Evolutionary conservation across 1,284 basidiomycete species (phyloP).

Genomic region (Tilletia indica): DNA sequence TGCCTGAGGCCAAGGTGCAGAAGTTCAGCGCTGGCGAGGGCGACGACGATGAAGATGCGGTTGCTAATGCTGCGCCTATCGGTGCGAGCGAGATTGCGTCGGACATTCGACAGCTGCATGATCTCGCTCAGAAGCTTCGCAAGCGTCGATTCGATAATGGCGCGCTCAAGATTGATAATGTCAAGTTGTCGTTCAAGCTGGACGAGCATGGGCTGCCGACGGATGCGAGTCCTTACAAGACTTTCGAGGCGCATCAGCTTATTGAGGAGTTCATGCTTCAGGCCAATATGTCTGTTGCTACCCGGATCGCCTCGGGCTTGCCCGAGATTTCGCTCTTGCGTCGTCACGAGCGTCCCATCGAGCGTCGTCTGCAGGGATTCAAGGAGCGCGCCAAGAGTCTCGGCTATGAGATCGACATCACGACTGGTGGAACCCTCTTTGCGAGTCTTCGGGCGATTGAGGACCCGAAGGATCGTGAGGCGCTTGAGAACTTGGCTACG

Average conservation of each 20-base stretch:
- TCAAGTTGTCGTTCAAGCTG: slow-evolving; percentile 66
- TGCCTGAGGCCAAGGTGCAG: slow-evolving; percentile 25
- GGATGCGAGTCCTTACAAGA: slow-evolving; percentile 71
- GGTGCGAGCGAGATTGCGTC: slow-evolving; percentile 65
- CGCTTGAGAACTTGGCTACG: slow-evolving; percentile 75
- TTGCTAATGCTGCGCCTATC: slow-evolving; percentile 62
- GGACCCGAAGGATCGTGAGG: slow-evolving; percentile 64
- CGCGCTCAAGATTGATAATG: slow-evolving; percentile 71
- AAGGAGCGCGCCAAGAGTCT: slow-evolving; percentile 67
- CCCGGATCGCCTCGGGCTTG: slow-evolving; percentile 85
- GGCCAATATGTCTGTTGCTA: slow-evolving; percentile 84
- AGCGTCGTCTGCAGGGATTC: slow-evolving; percentile 61
- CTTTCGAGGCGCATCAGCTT: slow-evolving; percentile 73
- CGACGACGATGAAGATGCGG: slow-evolving; percentile 44
- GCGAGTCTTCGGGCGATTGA: slow-evolving; percentile 72
- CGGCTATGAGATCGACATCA: slow-evolving; percentile 76
- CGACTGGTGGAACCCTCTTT: slow-evolving; percentile 78
- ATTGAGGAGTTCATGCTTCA: slow-evolving; percentile 97
- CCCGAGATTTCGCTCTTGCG: slow-evolving; percentile 92
- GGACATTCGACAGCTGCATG: slow-evolving; percentile 71
- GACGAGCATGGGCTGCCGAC: slow-evolving; percentile 78
- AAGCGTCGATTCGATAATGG: slow-evolving; percentile 68
- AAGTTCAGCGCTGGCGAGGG: neutral
- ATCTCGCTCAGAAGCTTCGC: slow-evolving; percentile 18
- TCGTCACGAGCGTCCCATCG: slow-evolving; percentile 87